phyloP scores from a whole-genome alignment of 208 protist species.

The Leishmania turanica region DNA sequence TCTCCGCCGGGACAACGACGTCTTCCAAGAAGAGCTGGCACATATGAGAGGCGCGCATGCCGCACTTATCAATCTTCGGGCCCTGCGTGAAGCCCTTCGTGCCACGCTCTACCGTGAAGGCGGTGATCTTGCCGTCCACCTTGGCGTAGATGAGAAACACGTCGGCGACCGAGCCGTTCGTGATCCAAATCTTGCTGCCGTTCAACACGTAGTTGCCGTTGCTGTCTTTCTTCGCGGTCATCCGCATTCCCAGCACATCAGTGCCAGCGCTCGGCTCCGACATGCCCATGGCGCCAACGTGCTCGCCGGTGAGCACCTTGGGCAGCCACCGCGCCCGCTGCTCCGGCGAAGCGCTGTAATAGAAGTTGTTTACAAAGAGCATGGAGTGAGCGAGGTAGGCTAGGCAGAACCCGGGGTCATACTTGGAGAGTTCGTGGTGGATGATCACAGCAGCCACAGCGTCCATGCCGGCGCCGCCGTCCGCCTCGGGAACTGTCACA shows the following conservation, averaged over 20 bases:
- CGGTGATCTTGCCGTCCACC: conserved; percentile 83
- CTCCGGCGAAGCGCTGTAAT: conserved; percentile 73
- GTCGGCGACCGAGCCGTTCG: conserved; percentile 96
- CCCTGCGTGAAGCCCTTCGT: conserved; percentile 66
- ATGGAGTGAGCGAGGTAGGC: conserved; percentile 83
- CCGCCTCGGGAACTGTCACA: conserved; percentile 91
- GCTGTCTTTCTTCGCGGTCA: conserved; percentile 78
- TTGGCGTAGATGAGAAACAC: conserved; percentile 97
- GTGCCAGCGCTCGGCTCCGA: conserved; percentile 93
- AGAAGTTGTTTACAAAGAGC: conserved; percentile 89
- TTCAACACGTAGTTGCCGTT: conserved; percentile 90
- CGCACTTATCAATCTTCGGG: conserved; percentile 81
- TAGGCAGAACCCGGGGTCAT: conserved; percentile 77
- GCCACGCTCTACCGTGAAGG: conserved; percentile 66
- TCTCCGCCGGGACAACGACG: conserved; percentile 62
- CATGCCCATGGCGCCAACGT: conserved; percentile 97
- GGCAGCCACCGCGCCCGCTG: conserved; percentile 93
- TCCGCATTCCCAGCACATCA: conserved; percentile 96
- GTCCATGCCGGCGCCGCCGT: conserved; percentile 92
- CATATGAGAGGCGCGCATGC: conserved; percentile 83
- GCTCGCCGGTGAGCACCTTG: conserved; percentile 94
- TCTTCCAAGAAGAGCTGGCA: conserved; percentile 80
- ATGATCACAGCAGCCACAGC: conserved; percentile 73
- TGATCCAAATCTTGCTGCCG: conserved; percentile 98
- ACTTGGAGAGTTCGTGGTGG: conserved; percentile 84